Percentiles rank a stretch among this genome's conserved stretches.
These are phyloP conservation scores for Xylaria castorea DNA, from an alignment of 495 filamentous ascomycete genomes.

Conservation along the genomic window DNA sequence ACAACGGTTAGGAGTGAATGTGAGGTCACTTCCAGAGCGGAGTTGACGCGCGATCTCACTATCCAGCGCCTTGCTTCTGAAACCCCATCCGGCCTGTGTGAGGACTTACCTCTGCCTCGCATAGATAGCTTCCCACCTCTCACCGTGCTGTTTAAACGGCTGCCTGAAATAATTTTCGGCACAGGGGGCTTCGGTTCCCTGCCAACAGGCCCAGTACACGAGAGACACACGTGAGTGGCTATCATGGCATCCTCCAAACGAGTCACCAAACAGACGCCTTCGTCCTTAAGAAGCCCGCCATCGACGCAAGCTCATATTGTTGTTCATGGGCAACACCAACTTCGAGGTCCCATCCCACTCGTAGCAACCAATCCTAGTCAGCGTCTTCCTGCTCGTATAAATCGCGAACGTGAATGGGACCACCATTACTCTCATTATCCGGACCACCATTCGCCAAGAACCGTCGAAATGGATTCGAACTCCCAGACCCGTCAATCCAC, in stretches of 20 bases:
- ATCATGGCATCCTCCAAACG: not conserved
- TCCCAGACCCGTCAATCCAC: not conserved
- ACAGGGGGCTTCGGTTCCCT: slow-evolving; percentile 4
- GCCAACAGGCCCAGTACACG: not conserved
- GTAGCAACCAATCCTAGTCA: slow-evolving; percentile 9
- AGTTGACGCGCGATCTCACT: not conserved
- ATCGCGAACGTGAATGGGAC: not conserved
- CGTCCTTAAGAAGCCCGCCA: not conserved
- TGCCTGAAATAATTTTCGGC: slow-evolving; percentile 7
- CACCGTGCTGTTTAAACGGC: slow-evolving; percentile 10
- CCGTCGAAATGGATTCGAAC: not conserved
- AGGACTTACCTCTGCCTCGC: not conserved
- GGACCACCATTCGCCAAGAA: not conserved
- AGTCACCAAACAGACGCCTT: not conserved
- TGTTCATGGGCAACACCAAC: not conserved
- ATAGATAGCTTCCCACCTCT: slow-evolving; percentile 7
- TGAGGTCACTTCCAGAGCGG: not conserved
- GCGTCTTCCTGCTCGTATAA: slow-evolving; percentile 1
- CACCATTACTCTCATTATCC: not conserved
- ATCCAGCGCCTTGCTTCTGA: not conserved
- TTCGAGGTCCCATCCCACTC: slow-evolving; percentile 9
- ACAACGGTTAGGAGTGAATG: not conserved
- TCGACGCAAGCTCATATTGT: not conserved
- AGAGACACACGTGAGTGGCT: not conserved
- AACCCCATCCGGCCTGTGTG: not conserved